Evolutionary conservation across 1,284 basidiomycete species (phyloP).

Genomic region (Puccinia triticina): DNA sequence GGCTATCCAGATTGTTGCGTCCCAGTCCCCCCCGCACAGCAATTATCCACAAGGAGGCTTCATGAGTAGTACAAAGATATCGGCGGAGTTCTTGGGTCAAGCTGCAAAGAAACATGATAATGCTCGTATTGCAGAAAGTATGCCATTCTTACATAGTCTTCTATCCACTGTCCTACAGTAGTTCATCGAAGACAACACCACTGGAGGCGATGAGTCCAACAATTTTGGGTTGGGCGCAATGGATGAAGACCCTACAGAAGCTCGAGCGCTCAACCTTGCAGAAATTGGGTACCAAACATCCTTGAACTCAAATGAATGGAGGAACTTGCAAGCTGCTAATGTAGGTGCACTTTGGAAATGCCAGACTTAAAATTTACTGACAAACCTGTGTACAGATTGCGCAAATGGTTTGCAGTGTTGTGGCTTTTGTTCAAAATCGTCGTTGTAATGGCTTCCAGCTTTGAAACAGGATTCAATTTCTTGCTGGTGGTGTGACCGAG

Average conservation of each 20-base stretch:
- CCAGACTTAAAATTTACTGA: background rate
- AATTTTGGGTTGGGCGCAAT: background rate
- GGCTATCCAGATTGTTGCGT: background rate
- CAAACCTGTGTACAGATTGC: background rate
- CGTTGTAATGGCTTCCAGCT: constrained; percentile 4
- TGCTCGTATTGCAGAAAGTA: background rate
- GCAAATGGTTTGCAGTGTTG: background rate
- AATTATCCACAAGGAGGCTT: background rate
- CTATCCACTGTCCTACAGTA: background rate
- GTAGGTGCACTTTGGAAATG: background rate
- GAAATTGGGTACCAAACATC: background rate
- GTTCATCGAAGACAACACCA: background rate
- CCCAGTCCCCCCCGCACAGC: background rate
- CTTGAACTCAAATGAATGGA: background rate
- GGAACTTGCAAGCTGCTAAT: background rate
- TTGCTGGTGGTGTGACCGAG: constrained; percentile 10
- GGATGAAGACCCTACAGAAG: background rate
- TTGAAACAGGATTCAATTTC: background rate
- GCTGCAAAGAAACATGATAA: background rate
- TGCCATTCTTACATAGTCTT: background rate
- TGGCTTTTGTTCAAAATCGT: background rate
- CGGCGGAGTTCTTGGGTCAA: background rate
- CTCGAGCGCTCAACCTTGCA: background rate
- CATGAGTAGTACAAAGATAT: background rate
- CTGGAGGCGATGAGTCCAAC: background rate